Evolutionary conservation across 2,329 filamentous ascomycete genomes (phyloP).

Genomic region (Colletotrichum limetticola): DNA sequence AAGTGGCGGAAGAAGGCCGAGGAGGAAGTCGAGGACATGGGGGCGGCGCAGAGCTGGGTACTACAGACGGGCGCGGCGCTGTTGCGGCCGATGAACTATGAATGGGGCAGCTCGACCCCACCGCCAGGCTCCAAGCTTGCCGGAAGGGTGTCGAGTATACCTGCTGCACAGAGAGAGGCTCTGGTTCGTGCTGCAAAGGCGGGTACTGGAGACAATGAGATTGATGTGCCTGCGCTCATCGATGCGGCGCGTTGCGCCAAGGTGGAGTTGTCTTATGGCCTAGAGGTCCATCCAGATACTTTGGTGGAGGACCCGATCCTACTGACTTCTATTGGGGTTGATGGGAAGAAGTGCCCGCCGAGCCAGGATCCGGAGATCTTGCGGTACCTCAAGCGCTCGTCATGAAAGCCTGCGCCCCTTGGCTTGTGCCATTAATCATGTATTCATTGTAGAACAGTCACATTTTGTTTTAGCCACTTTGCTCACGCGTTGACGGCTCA

Average conservation of each 20-base stretch:
- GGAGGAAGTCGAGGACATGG: conserved; percentile 24
- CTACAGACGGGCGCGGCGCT: conserved; percentile 39
- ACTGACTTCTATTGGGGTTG: conserved; percentile 40
- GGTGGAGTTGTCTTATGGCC: conserved; percentile 20
- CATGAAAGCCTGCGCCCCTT: not conserved
- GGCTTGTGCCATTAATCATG: too few species aligned
- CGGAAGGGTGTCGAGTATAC: conserved; percentile 36
- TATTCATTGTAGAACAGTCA: not conserved
- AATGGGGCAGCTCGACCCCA: conserved; percentile 36
- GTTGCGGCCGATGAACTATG: conserved; percentile 38
- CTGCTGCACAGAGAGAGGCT: conserved; percentile 37
- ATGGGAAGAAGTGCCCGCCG: conserved; percentile 45
- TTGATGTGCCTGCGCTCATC: conserved; percentile 32
- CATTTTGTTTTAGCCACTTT: not conserved
- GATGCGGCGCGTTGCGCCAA: conserved; percentile 29
- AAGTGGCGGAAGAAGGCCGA: conserved; percentile 36
- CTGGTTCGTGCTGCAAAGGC: conserved; percentile 25
- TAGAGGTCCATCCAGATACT: conserved; percentile 55
- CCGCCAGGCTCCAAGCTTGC: conserved; percentile 30
- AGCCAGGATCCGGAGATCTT: conserved; percentile 51
- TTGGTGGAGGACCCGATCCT: conserved; percentile 52
- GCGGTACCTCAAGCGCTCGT: conserved; percentile 15
- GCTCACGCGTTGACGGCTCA: not conserved
- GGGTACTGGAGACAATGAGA: conserved; percentile 28
- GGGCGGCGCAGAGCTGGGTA: conserved; percentile 38